These are phyloP conservation scores for Fusarium sambucinum DNA, from an alignment of 2,329 filamentous ascomycete genomes.

Conservation along the genomic window DNA sequence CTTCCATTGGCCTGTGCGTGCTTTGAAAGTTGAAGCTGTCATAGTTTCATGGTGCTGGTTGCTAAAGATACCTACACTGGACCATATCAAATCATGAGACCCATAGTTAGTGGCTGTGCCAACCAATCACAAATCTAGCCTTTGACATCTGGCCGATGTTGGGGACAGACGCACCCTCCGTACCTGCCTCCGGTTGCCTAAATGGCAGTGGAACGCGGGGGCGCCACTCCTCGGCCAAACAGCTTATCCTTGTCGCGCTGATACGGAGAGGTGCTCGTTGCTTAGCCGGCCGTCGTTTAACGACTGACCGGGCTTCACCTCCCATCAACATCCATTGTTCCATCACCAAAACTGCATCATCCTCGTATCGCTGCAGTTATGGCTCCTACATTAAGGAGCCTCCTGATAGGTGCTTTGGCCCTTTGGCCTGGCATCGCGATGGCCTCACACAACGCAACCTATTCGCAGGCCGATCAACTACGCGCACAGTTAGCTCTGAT, in stretches of 20 bases:
- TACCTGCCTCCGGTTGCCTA: constrained; percentile 42
- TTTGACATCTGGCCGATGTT: constrained; percentile 7
- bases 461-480: constrained; percentile 70
- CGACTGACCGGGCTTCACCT: constrained; percentile 30
- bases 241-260: constrained; percentile 45
- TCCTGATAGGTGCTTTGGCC: constrained; percentile 56
- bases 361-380: constrained; percentile 52
- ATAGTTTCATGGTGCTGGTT: constrained; percentile 26
- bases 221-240: constrained; percentile 45
- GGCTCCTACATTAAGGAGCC: constrained; percentile 55
- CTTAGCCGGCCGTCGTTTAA: constrained; percentile 17
- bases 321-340: constrained; percentile 30
- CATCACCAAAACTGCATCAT: constrained; percentile 37
- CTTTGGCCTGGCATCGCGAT: constrained; percentile 57
- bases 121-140: constrained; percentile 19
- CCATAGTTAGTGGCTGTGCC: constrained; percentile 36
- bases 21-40: constrained; percentile 24
- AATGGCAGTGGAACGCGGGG: constrained; percentile 40
- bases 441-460: constrained; percentile 65
- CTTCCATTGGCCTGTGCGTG: constrained; percentile 23
- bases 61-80: constrained; percentile 16
- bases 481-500: constrained; percentile 76
- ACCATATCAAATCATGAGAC: constrained; percentile 25
- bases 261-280: constrained; percentile 4
- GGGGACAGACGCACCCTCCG: constrained; percentile 16